Base-by-base conservation (phyloP, 768 basidiomycete genomes). In the Dictyophora rubrovolvata region DNA sequence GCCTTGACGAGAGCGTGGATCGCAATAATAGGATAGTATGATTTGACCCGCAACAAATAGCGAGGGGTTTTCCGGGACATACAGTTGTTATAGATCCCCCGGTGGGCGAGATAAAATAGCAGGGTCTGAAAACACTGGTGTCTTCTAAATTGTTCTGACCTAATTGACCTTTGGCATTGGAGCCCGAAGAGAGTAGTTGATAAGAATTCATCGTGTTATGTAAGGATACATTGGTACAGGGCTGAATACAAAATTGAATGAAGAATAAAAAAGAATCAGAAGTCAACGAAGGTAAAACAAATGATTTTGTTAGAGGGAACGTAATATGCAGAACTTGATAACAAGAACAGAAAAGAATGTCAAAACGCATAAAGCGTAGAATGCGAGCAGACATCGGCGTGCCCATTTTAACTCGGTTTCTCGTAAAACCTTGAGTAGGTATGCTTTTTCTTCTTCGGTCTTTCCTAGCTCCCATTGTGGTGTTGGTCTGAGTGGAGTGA, bases 21-120 rank as follows among this genome's bases (percentile, higher is more conserved):
- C 28, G 59, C 74, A 89, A 68, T 12, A 95, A 76, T 7, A 83
- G 67, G 0, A 95, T 69, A 0, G 92, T 85, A 66, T 95, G 93
- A 62, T 89, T 91, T 1, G 89, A 85, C 1, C 93, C 87, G 51
- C 79, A 79, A 1, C 79, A 80, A 62, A 95, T 68, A 20, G 81
- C 69, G 8, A 78, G 14, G 21, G 22, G 18, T 18, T 52, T 55
- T 10, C 34, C 62, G 17, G 36, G 57, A 52, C 42, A 42, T 2
- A n/a, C 12, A 12, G 4, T 12, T 12, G 42, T 42, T n/a, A 42
- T 12, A 42, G 42, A 42, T n/a, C 42, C 42, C 10, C 42, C 42
- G n/a, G 12, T 3, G 14, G 36, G 11, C 36, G 16, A 11, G 46
- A 49, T 37, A 36, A 79, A 79, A 17, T 56, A 55, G 59, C 75